Evolutionary conservation across 2,329 filamentous ascomycete genomes (phyloP), one percentile per base, ranked within the genome.

Genomic region (Aspergillus awamori): DNA sequence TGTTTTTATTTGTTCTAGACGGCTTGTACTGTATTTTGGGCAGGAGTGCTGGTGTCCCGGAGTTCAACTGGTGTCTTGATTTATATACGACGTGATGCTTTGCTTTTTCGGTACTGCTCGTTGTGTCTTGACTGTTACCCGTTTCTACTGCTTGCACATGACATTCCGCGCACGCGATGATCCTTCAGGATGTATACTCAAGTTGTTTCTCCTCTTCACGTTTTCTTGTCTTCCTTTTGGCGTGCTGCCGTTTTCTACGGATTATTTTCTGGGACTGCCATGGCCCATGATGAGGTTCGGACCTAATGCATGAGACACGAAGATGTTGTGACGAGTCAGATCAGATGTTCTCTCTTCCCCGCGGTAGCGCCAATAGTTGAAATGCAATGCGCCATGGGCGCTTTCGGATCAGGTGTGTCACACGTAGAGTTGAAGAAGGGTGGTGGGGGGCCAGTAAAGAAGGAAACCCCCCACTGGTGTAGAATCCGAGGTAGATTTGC

Each of bases 241-340:
- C 53, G 22, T 51, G 8, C 51, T 61, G 60, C 47, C 58, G 47
- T 52, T 53, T 58, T 52, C 53, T 61, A 57, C n/a, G 57, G 49
- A 52, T 62, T 53, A 17, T 45, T 59, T 58, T 67, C 61, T 52
- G 51, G 61, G 63, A 58, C 58, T 58, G 30, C 28, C 20, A 49
- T 45, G 63, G 57, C 38, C 58, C 59, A 49, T 63, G 63, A 68
- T 53, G 67, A 68, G 60, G 60, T 67, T 66, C 65, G 63, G 65
- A 65, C 58, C 60, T 67, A 63, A 67, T 65, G 61, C 63, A 67
- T 65, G 65, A 66, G 64, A 65, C 59, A 65, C 63, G 67, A 67
- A 60, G 58, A 62, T 51, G 54, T 56, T 63, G 57, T 67, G 65
- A 67, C 45, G 65, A 68, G 61, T 61, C 59, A 61, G 41, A 48